phyloP scores from a whole-genome alignment of 495 filamentous ascomycete genomes.

The Neurospora sp. region DNA sequence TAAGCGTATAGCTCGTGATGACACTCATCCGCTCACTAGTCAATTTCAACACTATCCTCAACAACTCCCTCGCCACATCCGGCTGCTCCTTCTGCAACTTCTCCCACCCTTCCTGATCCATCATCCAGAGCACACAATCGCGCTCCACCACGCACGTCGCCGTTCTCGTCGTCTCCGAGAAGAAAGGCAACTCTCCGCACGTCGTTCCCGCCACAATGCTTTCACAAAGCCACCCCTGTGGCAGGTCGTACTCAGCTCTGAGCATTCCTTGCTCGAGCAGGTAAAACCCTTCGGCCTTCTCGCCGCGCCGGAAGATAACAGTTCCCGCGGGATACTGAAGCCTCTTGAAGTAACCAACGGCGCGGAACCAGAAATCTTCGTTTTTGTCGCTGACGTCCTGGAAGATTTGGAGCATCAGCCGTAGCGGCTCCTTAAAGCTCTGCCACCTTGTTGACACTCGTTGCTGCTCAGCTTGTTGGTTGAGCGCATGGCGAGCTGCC shows the following conservation, averaged over 20 bases:
- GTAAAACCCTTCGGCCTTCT: constrained; percentile 69
- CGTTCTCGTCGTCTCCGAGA: constrained; percentile 76
- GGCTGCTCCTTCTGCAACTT: constrained; percentile 56
- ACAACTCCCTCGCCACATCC: constrained; percentile 71
- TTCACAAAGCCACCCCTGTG: constrained; percentile 81
- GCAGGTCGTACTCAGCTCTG: constrained; percentile 77
- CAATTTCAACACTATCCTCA: constrained; percentile 76
- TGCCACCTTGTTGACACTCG: constrained; percentile 51
- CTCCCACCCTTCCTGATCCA: constrained; percentile 61
- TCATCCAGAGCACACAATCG: constrained; percentile 71
- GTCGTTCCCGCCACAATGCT: constrained; percentile 91
- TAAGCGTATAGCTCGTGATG: constrained; percentile 54
- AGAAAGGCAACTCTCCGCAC: constrained; percentile 93
- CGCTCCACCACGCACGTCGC: constrained; percentile 77
- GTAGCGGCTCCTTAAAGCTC: constrained; percentile 77
- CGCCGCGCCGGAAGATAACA: constrained; percentile 66
- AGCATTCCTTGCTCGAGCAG: constrained; percentile 86
- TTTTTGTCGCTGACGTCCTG: constrained; percentile 70
- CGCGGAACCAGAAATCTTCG: constrained; percentile 91
- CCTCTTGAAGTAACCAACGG: constrained; percentile 58
- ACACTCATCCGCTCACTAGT: constrained; percentile 84
- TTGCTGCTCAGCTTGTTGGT: constrained; percentile 37
- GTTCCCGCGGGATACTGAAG: constrained; percentile 55
- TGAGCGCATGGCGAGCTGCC: constrained; percentile 63
- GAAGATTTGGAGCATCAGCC: constrained; percentile 87